A percentile compares a stretch with the other conserved stretches of the same genome.
These are phyloP conservation scores for Rhodocollybia butyracea DNA, from an alignment of 768 basidiomycete genomes.

Conservation along the genomic window DNA sequence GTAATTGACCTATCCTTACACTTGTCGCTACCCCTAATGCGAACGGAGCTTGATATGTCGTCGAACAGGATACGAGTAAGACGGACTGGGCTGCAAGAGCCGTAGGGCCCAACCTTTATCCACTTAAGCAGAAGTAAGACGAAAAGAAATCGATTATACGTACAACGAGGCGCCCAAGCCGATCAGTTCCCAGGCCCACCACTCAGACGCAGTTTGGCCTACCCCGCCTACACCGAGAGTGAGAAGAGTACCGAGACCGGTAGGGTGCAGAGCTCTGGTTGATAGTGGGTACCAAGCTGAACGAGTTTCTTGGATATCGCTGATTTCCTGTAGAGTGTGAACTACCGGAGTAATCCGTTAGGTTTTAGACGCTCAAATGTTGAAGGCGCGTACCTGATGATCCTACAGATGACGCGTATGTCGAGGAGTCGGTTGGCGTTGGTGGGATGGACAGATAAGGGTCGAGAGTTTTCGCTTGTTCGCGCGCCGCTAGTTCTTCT, in stretches of 20 bases:
- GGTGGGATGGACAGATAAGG: background rate
- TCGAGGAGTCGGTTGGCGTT: background rate
- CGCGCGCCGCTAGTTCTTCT: background rate
- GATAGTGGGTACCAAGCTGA: slow-evolving; percentile 84
- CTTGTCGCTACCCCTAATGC: slow-evolving; percentile 79
- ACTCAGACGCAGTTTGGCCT: slow-evolving; percentile 84
- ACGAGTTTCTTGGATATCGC: slow-evolving; percentile 18
- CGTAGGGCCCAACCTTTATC: slow-evolving; percentile 66
- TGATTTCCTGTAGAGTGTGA: background rate
- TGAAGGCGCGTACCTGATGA: background rate
- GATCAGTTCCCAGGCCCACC: slow-evolving; percentile 96
- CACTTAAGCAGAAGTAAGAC: background rate
- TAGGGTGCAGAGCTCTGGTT: slow-evolving; percentile 51
- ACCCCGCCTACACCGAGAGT: slow-evolving; percentile 82
- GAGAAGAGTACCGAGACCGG: slow-evolving; percentile 63
- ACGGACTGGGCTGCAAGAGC: slow-evolving; percentile 88
- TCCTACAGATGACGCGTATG: background rate
- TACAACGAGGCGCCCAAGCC: slow-evolving; percentile 52
- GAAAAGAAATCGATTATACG: slow-evolving; percentile 11
- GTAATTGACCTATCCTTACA: slow-evolving; percentile 86
- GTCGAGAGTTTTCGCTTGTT: background rate
- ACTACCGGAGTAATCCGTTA: background rate
- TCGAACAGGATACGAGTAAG: slow-evolving; percentile 69
- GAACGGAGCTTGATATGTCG: slow-evolving; percentile 81
- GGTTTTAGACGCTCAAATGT: background rate